phyloP scores from a whole-genome alignment of 371 early-diverging fungal species.

The Mucor mucedo region DNA sequence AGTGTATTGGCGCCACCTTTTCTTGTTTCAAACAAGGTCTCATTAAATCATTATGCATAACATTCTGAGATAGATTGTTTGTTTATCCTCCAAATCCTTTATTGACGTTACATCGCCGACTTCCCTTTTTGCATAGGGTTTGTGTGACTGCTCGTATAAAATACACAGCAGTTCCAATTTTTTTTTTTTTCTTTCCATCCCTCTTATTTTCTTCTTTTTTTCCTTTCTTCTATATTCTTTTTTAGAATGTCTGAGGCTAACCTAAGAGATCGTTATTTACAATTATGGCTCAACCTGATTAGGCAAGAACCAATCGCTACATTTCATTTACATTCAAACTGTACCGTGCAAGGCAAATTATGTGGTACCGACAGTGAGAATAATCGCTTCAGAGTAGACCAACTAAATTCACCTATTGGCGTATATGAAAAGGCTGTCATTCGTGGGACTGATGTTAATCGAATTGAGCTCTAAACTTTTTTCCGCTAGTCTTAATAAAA shows the following conservation, averaged over 20 bases:
- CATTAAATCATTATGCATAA: background rate
- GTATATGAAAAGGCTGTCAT: constrained; percentile 50
- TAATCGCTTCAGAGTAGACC: constrained; percentile 54
- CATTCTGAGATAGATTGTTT: too few relatives aligned
- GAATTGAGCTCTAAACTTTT: constrained; percentile 23
- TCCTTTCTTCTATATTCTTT: background rate
- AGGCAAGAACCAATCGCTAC: constrained; percentile 28
- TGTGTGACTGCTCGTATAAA: too few relatives aligned
- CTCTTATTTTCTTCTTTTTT: background rate
- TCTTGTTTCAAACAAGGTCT: constrained; percentile 2
- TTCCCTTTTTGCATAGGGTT: too few relatives aligned
- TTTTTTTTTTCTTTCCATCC: too few relatives aligned
- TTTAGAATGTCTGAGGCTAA: constrained; percentile 12
- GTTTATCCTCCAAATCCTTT: too few relatives aligned
- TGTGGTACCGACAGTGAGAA: constrained; percentile 54
- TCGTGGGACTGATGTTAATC: constrained; percentile 57
- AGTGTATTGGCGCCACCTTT: constrained; percentile 20
- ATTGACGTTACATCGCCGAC: too few relatives aligned
- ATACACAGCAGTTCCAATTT: too few relatives aligned
- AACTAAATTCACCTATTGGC: constrained; percentile 54
- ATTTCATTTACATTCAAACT: constrained; percentile 41
- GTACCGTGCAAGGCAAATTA: constrained; percentile 43
- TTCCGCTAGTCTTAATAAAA: background rate
- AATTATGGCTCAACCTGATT: constrained; percentile 47
- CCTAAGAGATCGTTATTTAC: constrained; percentile 47